Evolutionary conservation across 2,329 filamentous ascomycete species (phyloP).

Genomic region (Claviceps pusilla): DNA sequence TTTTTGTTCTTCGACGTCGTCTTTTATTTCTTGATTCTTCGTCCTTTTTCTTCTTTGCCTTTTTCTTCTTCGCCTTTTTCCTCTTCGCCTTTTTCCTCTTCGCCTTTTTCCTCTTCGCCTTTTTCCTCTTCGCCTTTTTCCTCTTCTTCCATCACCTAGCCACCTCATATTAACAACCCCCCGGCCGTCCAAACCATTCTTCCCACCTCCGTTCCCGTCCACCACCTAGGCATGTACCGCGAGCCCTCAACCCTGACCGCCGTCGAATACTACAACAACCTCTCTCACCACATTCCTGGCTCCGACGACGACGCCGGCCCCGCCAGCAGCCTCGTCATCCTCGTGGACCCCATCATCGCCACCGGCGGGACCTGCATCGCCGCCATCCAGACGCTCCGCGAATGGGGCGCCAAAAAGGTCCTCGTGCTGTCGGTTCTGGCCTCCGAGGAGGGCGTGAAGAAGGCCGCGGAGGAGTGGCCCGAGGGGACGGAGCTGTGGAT

Average conservation of each 20-base stretch:
- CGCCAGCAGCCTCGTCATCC: conserved; percentile 49
- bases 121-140: neutral
- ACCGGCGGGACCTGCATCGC: conserved; percentile 82
- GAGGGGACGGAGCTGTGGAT: conserved; percentile 68
- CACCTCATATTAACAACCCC: no score
- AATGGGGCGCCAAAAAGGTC: conserved; percentile 81
- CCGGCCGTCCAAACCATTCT: conserved; percentile 69
- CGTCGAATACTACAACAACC: conserved; percentile 96
- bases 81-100: no score
- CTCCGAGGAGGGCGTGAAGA: conserved; percentile 52
- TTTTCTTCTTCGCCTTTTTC: no score
- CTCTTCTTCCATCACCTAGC: neutral
- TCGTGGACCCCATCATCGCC: conserved; percentile 85
- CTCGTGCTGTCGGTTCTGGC: conserved; percentile 64
- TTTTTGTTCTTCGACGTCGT: no score
- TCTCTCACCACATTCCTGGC: conserved; percentile 53
- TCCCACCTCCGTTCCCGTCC: conserved; percentile 62
- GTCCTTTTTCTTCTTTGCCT: neutral
- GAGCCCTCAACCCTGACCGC: conserved; percentile 75
- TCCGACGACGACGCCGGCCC: conserved; percentile 14
- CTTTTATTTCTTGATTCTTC: neutral
- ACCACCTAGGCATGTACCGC: conserved; percentile 90
- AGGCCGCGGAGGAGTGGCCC: conserved; percentile 63
- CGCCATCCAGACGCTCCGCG: conserved; percentile 73
- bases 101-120: no score